Base-by-base conservation (phyloP, 768 basidiomycete genomes). In the Favolaschia claudopus region DNA sequence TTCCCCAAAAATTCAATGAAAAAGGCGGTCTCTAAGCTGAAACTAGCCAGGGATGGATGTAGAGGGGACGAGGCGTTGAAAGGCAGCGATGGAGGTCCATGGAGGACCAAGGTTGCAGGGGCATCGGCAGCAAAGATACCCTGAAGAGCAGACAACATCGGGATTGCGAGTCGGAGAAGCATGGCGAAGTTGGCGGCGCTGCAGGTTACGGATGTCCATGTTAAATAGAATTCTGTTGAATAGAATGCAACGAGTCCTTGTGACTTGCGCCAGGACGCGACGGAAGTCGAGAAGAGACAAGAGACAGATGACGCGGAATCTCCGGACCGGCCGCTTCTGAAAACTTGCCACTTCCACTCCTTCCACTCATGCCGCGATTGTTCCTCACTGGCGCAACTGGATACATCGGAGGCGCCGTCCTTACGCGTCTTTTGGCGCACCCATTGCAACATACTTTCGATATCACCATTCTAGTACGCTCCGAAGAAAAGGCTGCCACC, bases 401-500 rank as follows among this genome's bases (percentile, higher is more conserved):
- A 7, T 88, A 86, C 68, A 82, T 86, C 40, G 84, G 85, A 1
- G 86, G 85, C 22, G 77, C 82, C 2, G 82, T 85, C 25, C 75
- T 87, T 5, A 58, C 74, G 2, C 77, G 74, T 32, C 72, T 87
- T 13, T 73, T 87, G 51, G 67, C 70, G 24, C 81, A 85, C 60
- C 75, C 79, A 12, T 73, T 72, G 24, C 65, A 74, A 1, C 70
- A 76, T 50, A 74, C 72, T 12, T 81, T 84, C 65, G 67, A 77
- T 2, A 77, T 81, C 55, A 82, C 79, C 1, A 72, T 71, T 22
- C 78, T 86, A 19, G 78, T 84, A 6, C 79, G 83, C 47, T 76
- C 76, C 20, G 40, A 71, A 15, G 70, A 71, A 7, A 83, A 83
- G 63, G 76, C 75, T 1, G 67, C 72, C 13, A 54, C 67, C 28